Conservation (phyloP, 2,329 filamentous ascomycete genomes). For the Talaromyces sp. region DNA sequence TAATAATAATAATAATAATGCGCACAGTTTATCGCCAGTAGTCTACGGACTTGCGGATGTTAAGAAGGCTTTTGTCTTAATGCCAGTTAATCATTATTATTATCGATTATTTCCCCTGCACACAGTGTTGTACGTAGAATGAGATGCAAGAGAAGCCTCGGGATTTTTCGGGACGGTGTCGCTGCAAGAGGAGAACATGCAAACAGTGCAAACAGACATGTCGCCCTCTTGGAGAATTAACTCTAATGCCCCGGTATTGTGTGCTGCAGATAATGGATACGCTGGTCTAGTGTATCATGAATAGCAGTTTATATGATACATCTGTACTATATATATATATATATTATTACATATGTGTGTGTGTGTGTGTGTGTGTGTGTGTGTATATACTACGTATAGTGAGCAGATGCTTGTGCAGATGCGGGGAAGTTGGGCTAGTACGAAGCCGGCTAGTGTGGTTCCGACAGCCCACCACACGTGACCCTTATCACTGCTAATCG, state of each 20-base stretch:
- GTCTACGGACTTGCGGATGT: not conserved
- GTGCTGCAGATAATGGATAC: no score
- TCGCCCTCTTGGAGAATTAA: no score
- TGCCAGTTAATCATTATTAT: no score
- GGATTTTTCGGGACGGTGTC: not conserved
- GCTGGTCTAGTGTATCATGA: not conserved
- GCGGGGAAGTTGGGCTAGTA: not conserved
- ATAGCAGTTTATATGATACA: not conserved
- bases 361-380: no score
- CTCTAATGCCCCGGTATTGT: no score
- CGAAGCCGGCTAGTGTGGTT: not conserved
- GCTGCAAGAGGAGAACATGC: not conserved
- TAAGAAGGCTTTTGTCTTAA: not conserved
- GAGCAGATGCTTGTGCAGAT: not conserved
- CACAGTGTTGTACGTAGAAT: not conserved
- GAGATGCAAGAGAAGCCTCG: not conserved
- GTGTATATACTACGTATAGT: no score
- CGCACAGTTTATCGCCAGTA: not conserved
- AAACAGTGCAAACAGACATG: not conserved
- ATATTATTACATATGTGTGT: no score
- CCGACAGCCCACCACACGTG: constrained; percentile 10
- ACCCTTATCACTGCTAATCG: constrained; percentile 8
- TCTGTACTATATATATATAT: no score
- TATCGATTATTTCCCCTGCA: no score
- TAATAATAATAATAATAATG: not conserved